Evolutionary conservation across 73 alveolate species (phyloP).

Genomic region (Tetrahymena borealis): DNA sequence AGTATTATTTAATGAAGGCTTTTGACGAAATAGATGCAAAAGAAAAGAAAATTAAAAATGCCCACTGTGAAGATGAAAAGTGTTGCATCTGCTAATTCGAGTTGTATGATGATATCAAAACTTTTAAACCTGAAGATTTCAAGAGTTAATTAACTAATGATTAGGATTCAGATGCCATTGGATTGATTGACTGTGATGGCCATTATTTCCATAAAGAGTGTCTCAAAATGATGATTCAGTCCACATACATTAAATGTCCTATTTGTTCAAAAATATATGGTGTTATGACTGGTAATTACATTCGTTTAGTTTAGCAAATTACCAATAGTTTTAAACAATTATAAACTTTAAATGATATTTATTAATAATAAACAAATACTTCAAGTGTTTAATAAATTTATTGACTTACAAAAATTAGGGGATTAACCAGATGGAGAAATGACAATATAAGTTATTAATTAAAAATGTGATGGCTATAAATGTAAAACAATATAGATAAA

Average conservation of each 20-base stretch:
- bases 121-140: neutral
- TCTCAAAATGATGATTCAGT: neutral
- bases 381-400: constrained; percentile 41
- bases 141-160: neutral
- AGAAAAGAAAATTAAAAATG: neutral
- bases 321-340: neutral
- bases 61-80: neutral
- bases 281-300: constrained; percentile 28
- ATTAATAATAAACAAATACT: neutral
- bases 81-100: neutral
- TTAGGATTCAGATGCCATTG: neutral
- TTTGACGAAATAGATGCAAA: neutral
- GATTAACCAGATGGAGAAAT: constrained; percentile 40
- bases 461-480: constrained; percentile 19
- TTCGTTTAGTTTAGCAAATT: neutral
- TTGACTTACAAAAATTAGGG: no score
- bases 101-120: neutral
- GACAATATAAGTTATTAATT: neutral
- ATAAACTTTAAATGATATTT: neutral
- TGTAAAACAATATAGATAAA: constrained; percentile 9
- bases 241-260: constrained; percentile 42
- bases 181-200: constrained; percentile 11
- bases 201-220: constrained; percentile 28
- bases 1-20: neutral
- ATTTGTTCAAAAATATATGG: constrained; percentile 64